Evolutionary conservation across 495 filamentous ascomycete species (phyloP).

Genomic region (Lasiosphaeria ovina): DNA sequence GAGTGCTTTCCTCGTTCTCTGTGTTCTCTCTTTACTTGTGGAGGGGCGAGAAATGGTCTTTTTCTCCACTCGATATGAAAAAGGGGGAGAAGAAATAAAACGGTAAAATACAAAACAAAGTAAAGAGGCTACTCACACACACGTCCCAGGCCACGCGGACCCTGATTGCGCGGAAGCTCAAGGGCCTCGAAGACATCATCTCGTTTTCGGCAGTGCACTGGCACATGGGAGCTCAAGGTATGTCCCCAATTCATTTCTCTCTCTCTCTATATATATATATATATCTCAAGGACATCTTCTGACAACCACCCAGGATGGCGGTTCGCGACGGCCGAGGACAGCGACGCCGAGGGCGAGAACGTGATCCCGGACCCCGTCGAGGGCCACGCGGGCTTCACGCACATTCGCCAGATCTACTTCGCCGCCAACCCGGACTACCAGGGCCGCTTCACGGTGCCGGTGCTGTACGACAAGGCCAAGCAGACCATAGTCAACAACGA

Average conservation of each 20-base stretch:
- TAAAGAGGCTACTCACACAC: too few species aligned
- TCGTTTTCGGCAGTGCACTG: slow-evolving; percentile 67
- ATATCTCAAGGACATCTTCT: not conserved
- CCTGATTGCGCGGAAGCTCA: slow-evolving; percentile 72
- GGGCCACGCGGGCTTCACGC: slow-evolving; percentile 55
- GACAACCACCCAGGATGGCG: slow-evolving; percentile 64
- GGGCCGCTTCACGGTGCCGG: slow-evolving; percentile 77
- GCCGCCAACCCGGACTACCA: slow-evolving; percentile 64
- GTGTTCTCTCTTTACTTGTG: not conserved
- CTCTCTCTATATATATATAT: not conserved
- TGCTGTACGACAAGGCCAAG: slow-evolving; percentile 71
- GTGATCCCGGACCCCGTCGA: slow-evolving; percentile 61
- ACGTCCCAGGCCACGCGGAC: slow-evolving; percentile 61
- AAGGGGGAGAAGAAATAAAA: not conserved
- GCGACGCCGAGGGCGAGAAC: slow-evolving; percentile 48
- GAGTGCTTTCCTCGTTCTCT: not conserved
- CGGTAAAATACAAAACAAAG: too few species aligned
- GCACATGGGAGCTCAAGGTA: slow-evolving; percentile 56
- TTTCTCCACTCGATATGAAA: not conserved
- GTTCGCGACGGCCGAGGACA: slow-evolving; percentile 65
- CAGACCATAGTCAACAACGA: slow-evolving; percentile 81
- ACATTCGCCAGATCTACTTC: slow-evolving; percentile 71
- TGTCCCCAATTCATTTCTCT: not conserved
- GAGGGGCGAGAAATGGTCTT: not conserved
- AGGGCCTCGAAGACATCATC: slow-evolving; percentile 73